phyloP scores from a whole-genome alignment of 1,139 yeast genomes.

The Scheffersomyces segobiensis region DNA sequence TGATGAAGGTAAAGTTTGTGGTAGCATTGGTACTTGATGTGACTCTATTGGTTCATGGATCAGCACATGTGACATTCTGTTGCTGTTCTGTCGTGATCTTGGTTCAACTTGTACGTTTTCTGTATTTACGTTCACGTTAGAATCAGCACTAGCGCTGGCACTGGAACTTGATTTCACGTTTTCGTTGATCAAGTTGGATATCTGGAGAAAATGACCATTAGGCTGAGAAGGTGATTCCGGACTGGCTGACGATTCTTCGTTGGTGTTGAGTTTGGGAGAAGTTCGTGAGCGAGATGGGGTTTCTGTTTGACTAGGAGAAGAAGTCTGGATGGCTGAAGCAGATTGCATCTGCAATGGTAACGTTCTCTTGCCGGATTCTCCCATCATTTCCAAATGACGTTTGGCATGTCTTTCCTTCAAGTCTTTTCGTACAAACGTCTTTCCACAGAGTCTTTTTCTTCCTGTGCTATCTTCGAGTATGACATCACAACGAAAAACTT shows the following conservation, averaged over 20 bases:
- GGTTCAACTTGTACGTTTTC: background rate
- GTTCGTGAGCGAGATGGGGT: background rate
- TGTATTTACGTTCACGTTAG: background rate
- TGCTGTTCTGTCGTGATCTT: background rate
- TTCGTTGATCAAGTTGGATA: conserved; percentile 4
- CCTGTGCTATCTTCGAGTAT: conserved; percentile 25
- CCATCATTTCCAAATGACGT: conserved; percentile 27
- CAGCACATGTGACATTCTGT: background rate
- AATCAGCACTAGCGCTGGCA: background rate
- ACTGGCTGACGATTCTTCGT: background rate
- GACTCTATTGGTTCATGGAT: background rate
- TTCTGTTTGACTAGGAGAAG: background rate
- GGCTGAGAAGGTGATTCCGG: conserved; percentile 2
- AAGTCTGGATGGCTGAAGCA: background rate
- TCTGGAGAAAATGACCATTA: conserved; percentile 4
- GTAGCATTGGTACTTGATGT: background rate
- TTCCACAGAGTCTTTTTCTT: conserved; percentile 29
- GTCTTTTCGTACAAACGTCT: conserved; percentile 41
- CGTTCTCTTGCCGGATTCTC: background rate
- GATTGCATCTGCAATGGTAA: background rate
- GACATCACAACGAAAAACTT: conserved; percentile 34
- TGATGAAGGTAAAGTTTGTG: background rate
- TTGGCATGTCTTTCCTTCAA: conserved; percentile 39
- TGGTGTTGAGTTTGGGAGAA: conserved; percentile 2
- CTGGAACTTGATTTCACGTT: background rate